These are phyloP conservation scores for Taphrina betulina DNA, from an alignment of 1,139 yeast genomes.

Conservation along the genomic window DNA sequence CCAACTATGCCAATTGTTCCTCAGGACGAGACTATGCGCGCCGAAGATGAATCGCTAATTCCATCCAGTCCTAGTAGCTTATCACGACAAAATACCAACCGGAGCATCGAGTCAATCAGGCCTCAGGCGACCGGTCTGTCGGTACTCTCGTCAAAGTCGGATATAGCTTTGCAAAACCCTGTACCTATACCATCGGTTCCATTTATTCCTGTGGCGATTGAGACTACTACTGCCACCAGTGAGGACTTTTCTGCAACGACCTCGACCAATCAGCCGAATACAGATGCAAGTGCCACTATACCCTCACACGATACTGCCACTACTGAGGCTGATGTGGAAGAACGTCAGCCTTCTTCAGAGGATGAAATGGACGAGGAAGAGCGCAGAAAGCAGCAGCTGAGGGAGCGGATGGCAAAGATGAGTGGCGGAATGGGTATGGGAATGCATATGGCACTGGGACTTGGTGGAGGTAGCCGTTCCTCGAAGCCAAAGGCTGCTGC, in stretches of 20 bases:
- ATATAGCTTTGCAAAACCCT: neutral
- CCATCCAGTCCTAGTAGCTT: neutral
- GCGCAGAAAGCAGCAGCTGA: conserved; percentile 68
- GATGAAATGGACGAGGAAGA: conserved; percentile 72
- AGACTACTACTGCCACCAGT: neutral
- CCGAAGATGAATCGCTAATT: no score
- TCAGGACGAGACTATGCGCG: no score
- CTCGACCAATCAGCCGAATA: neutral
- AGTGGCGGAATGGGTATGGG: conserved; percentile 86
- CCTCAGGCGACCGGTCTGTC: neutral
- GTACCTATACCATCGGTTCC: neutral
- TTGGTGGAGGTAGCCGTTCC: conserved; percentile 29
- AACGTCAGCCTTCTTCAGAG: no score
- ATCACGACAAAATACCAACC: neutral
- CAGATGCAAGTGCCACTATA: neutral
- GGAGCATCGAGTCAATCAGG: neutral
- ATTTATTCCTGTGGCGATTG: no score
- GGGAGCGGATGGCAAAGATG: conserved; percentile 93
- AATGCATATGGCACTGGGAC: conserved; percentile 50
- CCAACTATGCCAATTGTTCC: neutral
- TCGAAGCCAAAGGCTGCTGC: conserved; percentile 43
- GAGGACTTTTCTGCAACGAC: neutral
- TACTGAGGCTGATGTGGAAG: conserved; percentile 40
- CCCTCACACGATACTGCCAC: neutral
- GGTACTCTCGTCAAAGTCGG: neutral